phyloP scores from a whole-genome alignment of 371 early-diverging fungal genomes.

The Conidiobolus incongruus region DNA sequence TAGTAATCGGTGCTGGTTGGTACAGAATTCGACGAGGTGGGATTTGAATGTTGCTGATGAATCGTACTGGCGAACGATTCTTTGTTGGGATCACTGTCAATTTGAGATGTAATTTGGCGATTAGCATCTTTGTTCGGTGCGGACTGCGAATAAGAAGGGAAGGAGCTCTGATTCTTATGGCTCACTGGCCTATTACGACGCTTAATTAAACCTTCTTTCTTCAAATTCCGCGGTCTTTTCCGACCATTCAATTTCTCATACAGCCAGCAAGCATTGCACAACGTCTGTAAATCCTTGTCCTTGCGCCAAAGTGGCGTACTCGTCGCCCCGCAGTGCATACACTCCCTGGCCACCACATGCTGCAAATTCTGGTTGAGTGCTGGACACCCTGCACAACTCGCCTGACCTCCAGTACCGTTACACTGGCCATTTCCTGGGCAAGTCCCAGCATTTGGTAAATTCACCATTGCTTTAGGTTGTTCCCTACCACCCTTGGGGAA shows the following conservation, averaged over 20 bases:
- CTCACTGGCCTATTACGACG: no score
- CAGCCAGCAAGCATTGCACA: conserved; percentile 85
- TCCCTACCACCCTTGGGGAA: conserved; percentile 15
- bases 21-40: no score
- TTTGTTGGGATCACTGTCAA: no score
- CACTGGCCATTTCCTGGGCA: background rate
- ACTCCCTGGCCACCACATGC: conserved; percentile 10
- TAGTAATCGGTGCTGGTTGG: no score
- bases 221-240: no score
- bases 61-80: no score
- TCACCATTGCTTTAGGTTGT: conserved; percentile 5
- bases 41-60: no score
- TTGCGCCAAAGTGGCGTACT: conserved; percentile 78
- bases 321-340: conserved; percentile 61
- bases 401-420: conserved; percentile 2
- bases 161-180: no score
- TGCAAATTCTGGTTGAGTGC: background rate
- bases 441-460: conserved; percentile 2
- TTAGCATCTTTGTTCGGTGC: no score
- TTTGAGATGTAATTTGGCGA: no score
- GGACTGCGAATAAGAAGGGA: no score
- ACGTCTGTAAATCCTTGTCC: conserved; percentile 48
- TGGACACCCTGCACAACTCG: background rate
- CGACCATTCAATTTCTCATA: conserved; percentile 63
- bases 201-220: no score